phyloP scores from a whole-genome alignment of 2,329 filamentous ascomycete genomes.

The Apiospora rasikravindrae region DNA sequence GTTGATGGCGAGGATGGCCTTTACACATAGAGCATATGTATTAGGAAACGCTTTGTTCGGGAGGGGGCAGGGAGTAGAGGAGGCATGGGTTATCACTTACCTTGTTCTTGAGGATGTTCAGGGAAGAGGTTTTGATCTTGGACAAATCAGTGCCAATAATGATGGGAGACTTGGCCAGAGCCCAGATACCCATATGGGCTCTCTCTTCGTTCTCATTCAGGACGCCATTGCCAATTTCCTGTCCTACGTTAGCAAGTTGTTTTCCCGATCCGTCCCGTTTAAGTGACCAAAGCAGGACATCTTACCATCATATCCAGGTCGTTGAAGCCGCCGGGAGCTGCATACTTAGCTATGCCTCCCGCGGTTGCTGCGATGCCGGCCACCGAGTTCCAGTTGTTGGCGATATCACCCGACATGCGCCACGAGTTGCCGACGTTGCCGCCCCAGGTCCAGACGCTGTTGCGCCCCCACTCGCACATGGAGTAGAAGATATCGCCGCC shows the following conservation, averaged over 20 bases:
- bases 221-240: conserved; percentile 22
- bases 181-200: conserved; percentile 23
- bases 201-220: conserved; percentile 23
- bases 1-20: conserved; percentile 23
- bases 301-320: conserved; percentile 23
- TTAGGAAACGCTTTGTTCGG: background rate
- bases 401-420: conserved; percentile 42
- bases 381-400: conserved; percentile 39
- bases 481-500: conserved; percentile 40
- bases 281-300: background rate
- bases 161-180: conserved; percentile 23
- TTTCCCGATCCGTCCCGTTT: no score
- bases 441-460: conserved; percentile 34
- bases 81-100: background rate
- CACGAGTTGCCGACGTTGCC: conserved; percentile 39
- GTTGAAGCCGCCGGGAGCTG: conserved; percentile 20
- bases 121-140: conserved; percentile 20
- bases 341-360: conserved; percentile 22
- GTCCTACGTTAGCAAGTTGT: conserved; percentile 5
- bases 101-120: conserved; percentile 23
- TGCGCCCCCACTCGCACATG: conserved; percentile 43
- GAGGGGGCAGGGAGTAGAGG: background rate
- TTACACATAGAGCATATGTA: background rate
- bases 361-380: conserved; percentile 35
- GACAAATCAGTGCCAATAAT: conserved; percentile 22